phyloP scores from a whole-genome alignment of 805 yeast species.

The Metschnikowia matae region DNA sequence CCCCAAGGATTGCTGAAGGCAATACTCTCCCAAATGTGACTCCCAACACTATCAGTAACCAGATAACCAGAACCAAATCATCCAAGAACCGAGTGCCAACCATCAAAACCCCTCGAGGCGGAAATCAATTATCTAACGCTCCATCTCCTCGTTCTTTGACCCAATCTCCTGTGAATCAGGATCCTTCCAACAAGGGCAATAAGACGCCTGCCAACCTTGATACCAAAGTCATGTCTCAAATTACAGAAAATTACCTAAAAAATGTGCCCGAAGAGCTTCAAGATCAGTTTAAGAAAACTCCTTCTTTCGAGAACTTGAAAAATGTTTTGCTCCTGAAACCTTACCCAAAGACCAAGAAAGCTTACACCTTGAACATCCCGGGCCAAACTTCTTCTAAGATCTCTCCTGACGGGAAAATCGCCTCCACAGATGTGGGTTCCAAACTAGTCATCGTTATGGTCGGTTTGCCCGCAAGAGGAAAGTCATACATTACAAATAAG shows the following conservation, averaged over 20 bases:
- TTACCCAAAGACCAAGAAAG: constrained; percentile 47
- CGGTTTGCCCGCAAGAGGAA: constrained; percentile 93
- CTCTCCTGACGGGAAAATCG: constrained; percentile 70
- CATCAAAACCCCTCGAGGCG: not conserved
- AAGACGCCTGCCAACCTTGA: constrained; percentile 10
- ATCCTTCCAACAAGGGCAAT: not conserved
- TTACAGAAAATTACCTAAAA: constrained; percentile 30
- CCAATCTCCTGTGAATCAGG: not conserved
- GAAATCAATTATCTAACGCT: not conserved
- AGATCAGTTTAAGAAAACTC: constrained; percentile 37
- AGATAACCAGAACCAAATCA: constrained; percentile 2
- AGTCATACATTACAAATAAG: constrained; percentile 89
- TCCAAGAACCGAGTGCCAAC: constrained; percentile 1
- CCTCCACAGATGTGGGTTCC: constrained; percentile 64
- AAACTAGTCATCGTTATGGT: constrained; percentile 90
- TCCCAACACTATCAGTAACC: constrained; percentile 1
- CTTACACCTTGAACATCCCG: constrained; percentile 86
- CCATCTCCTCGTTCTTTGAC: not conserved
- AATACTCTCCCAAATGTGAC: not conserved
- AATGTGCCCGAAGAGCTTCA: constrained; percentile 34
- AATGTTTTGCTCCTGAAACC: constrained; percentile 33
- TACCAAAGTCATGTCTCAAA: constrained; percentile 13
- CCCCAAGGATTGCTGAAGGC: constrained; percentile 1
- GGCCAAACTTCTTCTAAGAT: constrained; percentile 81
- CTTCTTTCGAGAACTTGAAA: constrained; percentile 38